phyloP scores from a whole-genome alignment of 768 basidiomycete species.

The Tubosaeta brunneosetosa region DNA sequence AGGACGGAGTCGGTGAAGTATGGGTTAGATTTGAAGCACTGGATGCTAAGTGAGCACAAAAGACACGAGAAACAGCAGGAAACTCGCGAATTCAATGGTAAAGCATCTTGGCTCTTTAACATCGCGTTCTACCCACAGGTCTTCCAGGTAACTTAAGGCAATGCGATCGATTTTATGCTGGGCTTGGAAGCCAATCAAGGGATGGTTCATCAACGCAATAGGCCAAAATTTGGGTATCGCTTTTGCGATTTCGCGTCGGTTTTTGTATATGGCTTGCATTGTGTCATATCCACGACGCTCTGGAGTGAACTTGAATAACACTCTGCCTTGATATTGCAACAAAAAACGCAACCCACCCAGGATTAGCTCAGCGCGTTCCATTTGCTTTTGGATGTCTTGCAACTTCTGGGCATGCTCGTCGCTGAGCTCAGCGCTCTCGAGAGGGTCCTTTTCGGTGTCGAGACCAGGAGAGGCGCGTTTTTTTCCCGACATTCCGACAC shows the following conservation, averaged over 20 bases:
- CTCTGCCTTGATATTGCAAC: background rate
- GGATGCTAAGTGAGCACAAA: conserved; percentile 2
- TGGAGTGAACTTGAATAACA: conserved; percentile 26
- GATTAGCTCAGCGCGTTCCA: conserved; percentile 64
- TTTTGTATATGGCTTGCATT: conserved; percentile 60
- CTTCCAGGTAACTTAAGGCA: conserved; percentile 79
- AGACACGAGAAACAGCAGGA: conserved; percentile 2
- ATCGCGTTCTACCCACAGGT: conserved; percentile 79
- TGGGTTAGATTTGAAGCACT: conserved; percentile 86
- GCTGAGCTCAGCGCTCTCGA: conserved; percentile 61
- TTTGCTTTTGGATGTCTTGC: conserved; percentile 59
- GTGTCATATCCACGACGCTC: conserved; percentile 61
- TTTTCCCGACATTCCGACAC: conserved; percentile 37
- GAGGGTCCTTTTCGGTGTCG: conserved; percentile 66
- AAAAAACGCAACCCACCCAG: conserved; percentile 49
- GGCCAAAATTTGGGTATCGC: conserved; percentile 79
- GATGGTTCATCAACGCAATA: conserved; percentile 75
- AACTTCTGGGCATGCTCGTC: conserved; percentile 72
- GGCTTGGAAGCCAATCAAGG: conserved; percentile 54
- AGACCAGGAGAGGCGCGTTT: conserved; percentile 82
- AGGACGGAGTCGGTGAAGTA: conserved; percentile 72
- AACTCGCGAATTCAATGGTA: conserved; percentile 83
- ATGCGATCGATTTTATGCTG: conserved; percentile 75
- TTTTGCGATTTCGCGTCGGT: conserved; percentile 63
- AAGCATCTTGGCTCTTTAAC: conserved; percentile 72